Conservation (phyloP, 768 basidiomycete genomes). For the Paxillus involutus region DNA sequence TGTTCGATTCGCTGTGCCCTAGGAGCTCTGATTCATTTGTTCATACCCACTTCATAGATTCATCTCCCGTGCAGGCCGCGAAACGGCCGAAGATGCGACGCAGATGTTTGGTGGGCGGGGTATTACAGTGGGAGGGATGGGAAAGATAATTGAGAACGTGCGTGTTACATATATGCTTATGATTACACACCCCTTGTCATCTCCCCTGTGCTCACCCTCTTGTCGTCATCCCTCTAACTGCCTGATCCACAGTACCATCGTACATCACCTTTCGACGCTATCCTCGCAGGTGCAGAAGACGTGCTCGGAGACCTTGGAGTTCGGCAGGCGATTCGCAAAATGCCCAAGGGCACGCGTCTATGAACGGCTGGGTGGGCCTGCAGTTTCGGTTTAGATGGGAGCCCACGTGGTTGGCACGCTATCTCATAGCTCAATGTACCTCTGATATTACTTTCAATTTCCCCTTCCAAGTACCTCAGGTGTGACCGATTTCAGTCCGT, state of each 20-base stretch:
- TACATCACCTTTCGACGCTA: slow-evolving; percentile 81
- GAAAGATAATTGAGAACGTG: slow-evolving; percentile 79
- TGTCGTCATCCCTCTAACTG: background rate
- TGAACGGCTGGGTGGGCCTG: slow-evolving; percentile 19
- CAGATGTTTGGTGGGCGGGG: slow-evolving; percentile 90
- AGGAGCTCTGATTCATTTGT: background rate
- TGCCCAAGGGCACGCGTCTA: slow-evolving; percentile 52
- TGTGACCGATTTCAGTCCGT: no score
- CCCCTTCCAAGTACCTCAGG: no score
- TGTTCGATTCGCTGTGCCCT: background rate
- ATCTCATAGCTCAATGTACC: no score
- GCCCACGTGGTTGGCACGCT: background rate
- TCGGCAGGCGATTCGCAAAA: slow-evolving; percentile 68
- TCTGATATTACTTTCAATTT: no score
- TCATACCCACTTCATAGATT: slow-evolving; percentile 42
- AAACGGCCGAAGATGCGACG: slow-evolving; percentile 66
- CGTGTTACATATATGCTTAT: slow-evolving; percentile 19
- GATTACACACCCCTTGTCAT: background rate
- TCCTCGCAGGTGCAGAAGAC: slow-evolving; percentile 79
- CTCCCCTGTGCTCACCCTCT: background rate
- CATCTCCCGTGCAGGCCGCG: slow-evolving; percentile 54
- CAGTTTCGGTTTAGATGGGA: background rate
- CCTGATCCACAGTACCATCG: slow-evolving; percentile 61
- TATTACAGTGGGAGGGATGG: slow-evolving; percentile 86
- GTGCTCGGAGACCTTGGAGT: slow-evolving; percentile 75